Evolutionary conservation across 805 yeast species (phyloP).

Genomic region (Yarrowia phangngaensis): DNA sequence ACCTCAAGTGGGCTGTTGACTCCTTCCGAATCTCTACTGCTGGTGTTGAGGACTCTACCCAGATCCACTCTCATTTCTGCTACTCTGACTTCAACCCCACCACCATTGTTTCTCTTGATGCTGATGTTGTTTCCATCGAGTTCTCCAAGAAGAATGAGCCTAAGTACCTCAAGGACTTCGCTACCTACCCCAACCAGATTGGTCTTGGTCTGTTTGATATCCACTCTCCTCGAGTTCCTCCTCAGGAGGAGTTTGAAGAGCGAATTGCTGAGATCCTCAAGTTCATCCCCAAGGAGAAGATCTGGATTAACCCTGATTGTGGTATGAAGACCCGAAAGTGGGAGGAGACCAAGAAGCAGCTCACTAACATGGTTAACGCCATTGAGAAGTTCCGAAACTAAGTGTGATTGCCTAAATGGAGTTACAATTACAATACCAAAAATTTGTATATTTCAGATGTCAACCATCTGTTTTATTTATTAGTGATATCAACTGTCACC

Average conservation of each 20-base stretch:
- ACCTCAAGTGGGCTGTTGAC: constrained; percentile 98
- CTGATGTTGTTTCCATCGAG: constrained; percentile 98
- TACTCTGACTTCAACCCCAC: constrained; percentile 99
- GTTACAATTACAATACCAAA: not conserved
- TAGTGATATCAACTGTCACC: constrained; percentile 24
- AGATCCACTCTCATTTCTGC: constrained; percentile 99
- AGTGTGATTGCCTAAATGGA: not conserved
- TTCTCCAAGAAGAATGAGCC: constrained; percentile 99
- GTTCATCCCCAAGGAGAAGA: constrained; percentile 95
- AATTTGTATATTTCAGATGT: constrained; percentile 25
- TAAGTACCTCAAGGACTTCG: constrained; percentile 94
- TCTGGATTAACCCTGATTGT: constrained; percentile 99
- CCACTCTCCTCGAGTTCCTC: constrained; percentile 99
- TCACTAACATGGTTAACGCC: constrained; percentile 98
- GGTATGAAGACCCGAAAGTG: constrained; percentile 99
- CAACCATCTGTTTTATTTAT: constrained; percentile 27
- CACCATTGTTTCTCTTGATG: constrained; percentile 99
- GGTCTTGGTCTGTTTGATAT: constrained; percentile 99
- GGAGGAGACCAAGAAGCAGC: constrained; percentile 93
- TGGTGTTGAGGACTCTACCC: constrained; percentile 91
- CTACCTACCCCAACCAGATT: constrained; percentile 98
- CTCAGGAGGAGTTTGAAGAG: constrained; percentile 90
- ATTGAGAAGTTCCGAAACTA: constrained; percentile 81
- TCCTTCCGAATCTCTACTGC: constrained; percentile 99
- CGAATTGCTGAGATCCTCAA: constrained; percentile 92